Evolutionary conservation across 208 protist genomes (phyloP).

Genomic region (Acanthamoeba sp.): DNA sequence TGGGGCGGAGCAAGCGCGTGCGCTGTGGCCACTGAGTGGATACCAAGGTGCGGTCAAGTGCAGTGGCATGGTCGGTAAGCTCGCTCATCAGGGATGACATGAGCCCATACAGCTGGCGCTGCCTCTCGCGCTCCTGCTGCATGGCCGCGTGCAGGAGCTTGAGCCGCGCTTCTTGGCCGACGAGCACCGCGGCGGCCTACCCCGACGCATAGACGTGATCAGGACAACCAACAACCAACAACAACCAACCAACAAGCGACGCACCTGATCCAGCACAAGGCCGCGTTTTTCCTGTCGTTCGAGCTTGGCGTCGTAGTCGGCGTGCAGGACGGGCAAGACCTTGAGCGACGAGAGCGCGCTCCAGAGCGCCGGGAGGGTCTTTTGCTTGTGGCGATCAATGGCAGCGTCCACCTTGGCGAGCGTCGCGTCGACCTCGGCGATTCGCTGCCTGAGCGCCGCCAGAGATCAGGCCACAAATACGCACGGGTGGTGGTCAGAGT

Average conservation of each 20-base stretch:
- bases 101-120: slow-evolving; percentile 22
- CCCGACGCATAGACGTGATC: background rate
- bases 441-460: background rate
- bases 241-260: background rate
- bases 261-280: background rate
- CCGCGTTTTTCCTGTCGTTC: background rate
- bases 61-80: background rate
- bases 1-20: background rate
- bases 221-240: background rate
- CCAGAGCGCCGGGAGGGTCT: background rate
- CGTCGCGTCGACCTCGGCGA: background rate
- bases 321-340: slow-evolving; percentile 3
- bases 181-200: background rate
- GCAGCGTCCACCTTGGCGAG: background rate
- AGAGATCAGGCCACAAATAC: too few relatives aligned
- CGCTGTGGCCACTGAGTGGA: background rate
- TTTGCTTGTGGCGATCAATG: background rate
- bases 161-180: background rate
- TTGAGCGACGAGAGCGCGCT: background rate
- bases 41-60: background rate
- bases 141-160: background rate
- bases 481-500: too few relatives aligned
- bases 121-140: background rate
- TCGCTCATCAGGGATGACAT: background rate
- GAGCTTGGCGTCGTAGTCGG: slow-evolving; percentile 43